These are phyloP conservation scores for Lentinula guzmanii DNA, from an alignment of 768 basidiomycete genomes.

Conservation along the genomic window DNA sequence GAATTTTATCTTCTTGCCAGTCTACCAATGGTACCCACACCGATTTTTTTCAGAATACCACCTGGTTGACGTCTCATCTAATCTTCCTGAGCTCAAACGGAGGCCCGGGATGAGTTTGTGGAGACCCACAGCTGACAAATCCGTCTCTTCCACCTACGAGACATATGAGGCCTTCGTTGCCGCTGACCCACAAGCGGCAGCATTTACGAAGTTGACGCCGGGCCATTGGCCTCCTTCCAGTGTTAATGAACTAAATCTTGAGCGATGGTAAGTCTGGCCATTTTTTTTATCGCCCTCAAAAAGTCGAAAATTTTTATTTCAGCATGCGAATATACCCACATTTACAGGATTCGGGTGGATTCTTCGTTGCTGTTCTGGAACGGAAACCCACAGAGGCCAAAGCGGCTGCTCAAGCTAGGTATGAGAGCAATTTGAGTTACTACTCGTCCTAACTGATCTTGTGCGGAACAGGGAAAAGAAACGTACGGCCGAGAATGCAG, in stretches of 20 bases:
- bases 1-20: neutral
- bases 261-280: slow-evolving; percentile 55
- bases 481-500: slow-evolving; percentile 38
- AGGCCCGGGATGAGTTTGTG: slow-evolving; percentile 73
- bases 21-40: neutral
- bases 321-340: slow-evolving; percentile 93
- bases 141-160: slow-evolving; percentile 42
- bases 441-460: neutral
- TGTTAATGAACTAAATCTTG: slow-evolving; percentile 50
- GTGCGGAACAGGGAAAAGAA: slow-evolving; percentile 35
- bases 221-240: slow-evolving; percentile 82
- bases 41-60: slow-evolving; percentile 49
- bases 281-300: neutral
- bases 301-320: neutral
- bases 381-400: slow-evolving; percentile 25
- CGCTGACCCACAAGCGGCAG: slow-evolving; percentile 40
- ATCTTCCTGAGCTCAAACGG: slow-evolving; percentile 65
- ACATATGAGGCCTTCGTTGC: slow-evolving; percentile 57
- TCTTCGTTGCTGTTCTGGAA: slow-evolving; percentile 91
- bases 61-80: slow-evolving; percentile 72
- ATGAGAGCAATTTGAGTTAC: neutral
- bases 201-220: slow-evolving; percentile 52
- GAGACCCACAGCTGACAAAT: slow-evolving; percentile 64
- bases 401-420: slow-evolving; percentile 13
- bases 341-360: slow-evolving; percentile 93